Evolutionary conservation across 306 rosid species (phyloP).

Genomic region (Dicorynia guianensis): DNA sequence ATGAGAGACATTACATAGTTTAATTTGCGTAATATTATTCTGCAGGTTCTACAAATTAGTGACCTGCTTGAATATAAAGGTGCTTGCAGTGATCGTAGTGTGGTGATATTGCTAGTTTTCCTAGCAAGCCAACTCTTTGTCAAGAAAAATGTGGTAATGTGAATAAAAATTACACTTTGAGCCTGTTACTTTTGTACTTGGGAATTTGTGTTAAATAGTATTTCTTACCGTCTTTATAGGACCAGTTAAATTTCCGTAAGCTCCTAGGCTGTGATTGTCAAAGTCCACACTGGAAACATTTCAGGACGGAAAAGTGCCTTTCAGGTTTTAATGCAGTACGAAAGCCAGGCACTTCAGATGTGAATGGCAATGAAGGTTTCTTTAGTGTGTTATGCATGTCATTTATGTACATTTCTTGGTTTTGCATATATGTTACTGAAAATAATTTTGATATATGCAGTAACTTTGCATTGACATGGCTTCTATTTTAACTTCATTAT

Average conservation of each 20-base stretch:
- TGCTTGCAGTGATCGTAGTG: slow-evolving; percentile 78
- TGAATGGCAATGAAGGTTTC: slow-evolving; percentile 63
- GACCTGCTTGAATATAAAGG: slow-evolving; percentile 84
- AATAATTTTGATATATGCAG: slow-evolving; percentile 26
- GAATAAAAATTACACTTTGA: slow-evolving; percentile 14
- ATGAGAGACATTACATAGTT: neutral
- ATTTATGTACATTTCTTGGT: slow-evolving; percentile 32
- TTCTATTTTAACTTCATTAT: neutral
- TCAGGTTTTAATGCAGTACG: slow-evolving; percentile 50
- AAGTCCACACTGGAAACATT: slow-evolving; percentile 54
- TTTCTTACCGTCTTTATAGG: slow-evolving; percentile 50
- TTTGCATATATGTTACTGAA: neutral
- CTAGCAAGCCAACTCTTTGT: slow-evolving; percentile 85
- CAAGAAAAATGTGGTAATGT: slow-evolving; percentile 84
- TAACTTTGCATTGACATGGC: slow-evolving; percentile 21
- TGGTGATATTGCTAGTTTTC: slow-evolving; percentile 85
- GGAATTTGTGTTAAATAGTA: slow-evolving; percentile 12
- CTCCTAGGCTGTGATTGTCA: slow-evolving; percentile 71
- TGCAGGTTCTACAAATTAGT: slow-evolving; percentile 88
- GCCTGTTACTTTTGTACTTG: slow-evolving; percentile 15
- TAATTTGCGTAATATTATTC: slow-evolving; percentile 12
- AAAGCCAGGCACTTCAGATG: slow-evolving; percentile 46
- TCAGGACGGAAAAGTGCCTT: slow-evolving; percentile 49
- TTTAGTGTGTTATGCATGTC: slow-evolving; percentile 16
- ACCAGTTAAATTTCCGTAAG: slow-evolving; percentile 84